Base-by-base conservation (phyloP, 163 green algal species). In the Scenedesmus sp. region DNA sequence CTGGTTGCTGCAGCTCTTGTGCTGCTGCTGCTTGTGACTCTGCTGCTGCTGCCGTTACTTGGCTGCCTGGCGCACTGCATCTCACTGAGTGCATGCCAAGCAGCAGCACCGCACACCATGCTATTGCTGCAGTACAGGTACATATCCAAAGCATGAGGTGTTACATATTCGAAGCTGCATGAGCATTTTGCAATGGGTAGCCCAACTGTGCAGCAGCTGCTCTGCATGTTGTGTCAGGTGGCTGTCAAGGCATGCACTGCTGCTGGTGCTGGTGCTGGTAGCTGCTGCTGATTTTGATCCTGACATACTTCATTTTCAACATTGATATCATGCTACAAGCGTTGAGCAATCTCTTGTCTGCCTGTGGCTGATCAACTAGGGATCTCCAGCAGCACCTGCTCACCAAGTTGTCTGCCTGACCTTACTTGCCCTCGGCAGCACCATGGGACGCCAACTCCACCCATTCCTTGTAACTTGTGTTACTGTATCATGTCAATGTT, bases 251-350 rank as follows among this genome's bases (percentile, higher is more conserved):
- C 4, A 6, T 64, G 16, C 34, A 1, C 7, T 86, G 34, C 81
- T 60, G 81, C 81, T 86, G 81, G 18, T 86, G 81, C 81, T 86
- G 81, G 26, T 86, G 81, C 81, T 86, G 81, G 8, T 60, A 8
- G 81, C 81, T 86, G 81, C 46, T 60, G 26, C 26, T 9, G 18
- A 26, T 18, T 76, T 18, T 34, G 62, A 70, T 26, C 16, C 66
- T 76, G 66, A 46, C 34, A 46, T 46, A 46, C 34, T 46, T 46
- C 34, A 46, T 46, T 46, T 46, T 46, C 34, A 46, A 46, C 34
- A 46, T 46, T 46, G 34, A 46, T 46, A 46, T 46, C 34, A 46
- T 46, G 34, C 34, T 46, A 46, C 34, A 46, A 46, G 34, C 34
- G 34, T 46, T 46, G 34, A 46, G 34, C 34, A 46, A 46, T 46